These are phyloP conservation scores for Bruguiera sexangula DNA, from an alignment of 345 rosid genomes.

Conservation along the genomic window DNA sequence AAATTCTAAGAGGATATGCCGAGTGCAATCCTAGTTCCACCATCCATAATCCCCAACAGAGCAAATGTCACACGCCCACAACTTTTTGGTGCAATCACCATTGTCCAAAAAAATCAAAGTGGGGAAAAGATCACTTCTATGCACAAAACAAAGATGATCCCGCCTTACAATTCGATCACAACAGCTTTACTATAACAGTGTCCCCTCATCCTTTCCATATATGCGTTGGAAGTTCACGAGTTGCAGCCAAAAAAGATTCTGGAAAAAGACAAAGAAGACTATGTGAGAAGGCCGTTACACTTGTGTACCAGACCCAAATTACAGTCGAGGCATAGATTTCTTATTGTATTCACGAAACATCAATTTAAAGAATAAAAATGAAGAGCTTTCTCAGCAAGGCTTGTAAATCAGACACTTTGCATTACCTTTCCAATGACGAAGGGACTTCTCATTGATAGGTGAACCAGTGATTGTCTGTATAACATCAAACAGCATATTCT, in stretches of 20 bases:
- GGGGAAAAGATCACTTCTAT: constrained; percentile 17
- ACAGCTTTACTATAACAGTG: constrained; percentile 26
- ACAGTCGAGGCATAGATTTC: too few relatives aligned
- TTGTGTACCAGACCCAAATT: not conserved
- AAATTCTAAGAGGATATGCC: too few relatives aligned
- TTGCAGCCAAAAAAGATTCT: constrained; percentile 56
- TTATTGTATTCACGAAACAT: too few relatives aligned
- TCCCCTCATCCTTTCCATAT: constrained; percentile 47
- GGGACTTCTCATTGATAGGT: constrained; percentile 51
- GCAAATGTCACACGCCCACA: not conserved
- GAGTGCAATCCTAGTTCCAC: constrained; percentile 12
- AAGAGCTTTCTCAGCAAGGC: constrained; percentile 9
- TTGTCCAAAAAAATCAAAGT: constrained; percentile 19
- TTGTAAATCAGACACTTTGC: not conserved
- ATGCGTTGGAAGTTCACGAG: constrained; percentile 61
- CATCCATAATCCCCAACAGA: too few relatives aligned
- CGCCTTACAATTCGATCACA: constrained; percentile 32
- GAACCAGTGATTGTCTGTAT: constrained; percentile 56
- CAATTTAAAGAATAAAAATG: not conserved
- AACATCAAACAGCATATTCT: constrained; percentile 48
- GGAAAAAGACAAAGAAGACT: constrained; percentile 9
- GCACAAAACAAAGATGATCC: constrained; percentile 35
- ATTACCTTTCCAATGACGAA: constrained; percentile 57
- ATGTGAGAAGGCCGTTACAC: not conserved
- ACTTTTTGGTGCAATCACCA: constrained; percentile 18